These are phyloP conservation scores for Syzygium grande DNA, from an alignment of 345 rosid genomes.

Conservation along the genomic window DNA sequence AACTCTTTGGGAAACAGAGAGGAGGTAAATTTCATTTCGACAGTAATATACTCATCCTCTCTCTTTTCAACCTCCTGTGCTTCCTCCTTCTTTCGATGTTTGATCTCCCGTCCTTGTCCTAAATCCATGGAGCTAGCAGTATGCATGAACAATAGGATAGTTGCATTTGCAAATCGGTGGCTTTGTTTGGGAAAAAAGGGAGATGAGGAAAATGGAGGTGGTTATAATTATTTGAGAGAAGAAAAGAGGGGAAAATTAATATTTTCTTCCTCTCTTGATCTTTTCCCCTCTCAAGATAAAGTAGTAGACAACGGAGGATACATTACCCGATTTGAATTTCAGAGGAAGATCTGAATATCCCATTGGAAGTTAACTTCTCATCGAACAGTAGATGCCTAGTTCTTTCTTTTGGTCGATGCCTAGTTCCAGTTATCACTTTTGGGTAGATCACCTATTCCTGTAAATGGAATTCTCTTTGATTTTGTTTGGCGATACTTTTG, in stretches of 20 bases:
- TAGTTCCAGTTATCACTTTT: background rate
- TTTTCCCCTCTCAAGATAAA: background rate
- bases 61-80: too few relatives aligned
- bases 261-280: background rate
- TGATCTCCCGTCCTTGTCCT: too few relatives aligned
- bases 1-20: too few relatives aligned
- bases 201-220: background rate
- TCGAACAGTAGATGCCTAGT: background rate
- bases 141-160: too few relatives aligned
- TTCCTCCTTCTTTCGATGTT: too few relatives aligned
- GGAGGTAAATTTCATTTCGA: background rate
- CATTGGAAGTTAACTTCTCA: background rate
- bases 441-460: background rate
- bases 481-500: background rate
- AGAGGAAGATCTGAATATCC: background rate
- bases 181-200: background rate
- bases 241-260: background rate
- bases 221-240: background rate
- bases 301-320: background rate
- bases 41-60: too few relatives aligned
- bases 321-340: background rate
- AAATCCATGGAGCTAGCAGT: too few relatives aligned
- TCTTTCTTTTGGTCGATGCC: too few relatives aligned
- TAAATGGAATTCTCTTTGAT: background rate
- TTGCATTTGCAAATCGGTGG: background rate